Conservation (phyloP, 2,329 filamentous ascomycete species). For the Cryphonectria nitschkei region DNA sequence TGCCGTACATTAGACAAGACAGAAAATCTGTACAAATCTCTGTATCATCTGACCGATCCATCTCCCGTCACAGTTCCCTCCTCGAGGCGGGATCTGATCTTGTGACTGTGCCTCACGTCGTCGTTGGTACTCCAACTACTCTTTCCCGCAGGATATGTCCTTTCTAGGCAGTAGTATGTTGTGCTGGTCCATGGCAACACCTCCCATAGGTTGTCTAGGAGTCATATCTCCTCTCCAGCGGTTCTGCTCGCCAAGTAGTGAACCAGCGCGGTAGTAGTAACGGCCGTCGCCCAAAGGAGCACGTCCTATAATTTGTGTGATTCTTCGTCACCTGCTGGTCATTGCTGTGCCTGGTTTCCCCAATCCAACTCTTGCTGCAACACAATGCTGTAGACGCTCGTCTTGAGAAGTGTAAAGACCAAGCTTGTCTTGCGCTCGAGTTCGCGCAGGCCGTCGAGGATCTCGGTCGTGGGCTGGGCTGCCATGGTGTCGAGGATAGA, state of each 20-base stretch:
- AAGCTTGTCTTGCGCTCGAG: slow-evolving; percentile 93
- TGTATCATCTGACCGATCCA: slow-evolving; percentile 19
- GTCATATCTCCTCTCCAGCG: neutral
- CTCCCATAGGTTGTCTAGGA: neutral
- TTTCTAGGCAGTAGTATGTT: neutral
- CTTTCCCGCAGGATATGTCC: neutral
- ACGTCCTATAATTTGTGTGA: neutral
- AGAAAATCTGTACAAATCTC: slow-evolving; percentile 30
- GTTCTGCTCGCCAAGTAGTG: neutral
- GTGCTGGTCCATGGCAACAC: neutral
- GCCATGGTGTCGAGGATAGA: slow-evolving; percentile 65
- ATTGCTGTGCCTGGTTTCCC: slow-evolving; percentile 52
- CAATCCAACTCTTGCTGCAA: slow-evolving; percentile 94
- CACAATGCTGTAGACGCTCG: slow-evolving; percentile 98
- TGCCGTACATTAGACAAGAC: slow-evolving; percentile 60
- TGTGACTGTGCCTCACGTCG: neutral
- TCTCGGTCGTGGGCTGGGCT: slow-evolving; percentile 74
- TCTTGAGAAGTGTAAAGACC: slow-evolving; percentile 94
- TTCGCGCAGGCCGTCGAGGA: slow-evolving; percentile 82
- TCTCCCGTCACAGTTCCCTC: too few relatives aligned
- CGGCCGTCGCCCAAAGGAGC: neutral
- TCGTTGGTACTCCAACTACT: neutral
- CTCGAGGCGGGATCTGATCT: neutral
- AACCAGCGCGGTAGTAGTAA: neutral
- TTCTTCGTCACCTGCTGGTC: slow-evolving; percentile 33